Percentiles rank a stretch among this genome's conserved stretches.
Evolutionary conservation across 345 rosid genomes (phyloP).

Genomic region (Durio zibethinus): DNA sequence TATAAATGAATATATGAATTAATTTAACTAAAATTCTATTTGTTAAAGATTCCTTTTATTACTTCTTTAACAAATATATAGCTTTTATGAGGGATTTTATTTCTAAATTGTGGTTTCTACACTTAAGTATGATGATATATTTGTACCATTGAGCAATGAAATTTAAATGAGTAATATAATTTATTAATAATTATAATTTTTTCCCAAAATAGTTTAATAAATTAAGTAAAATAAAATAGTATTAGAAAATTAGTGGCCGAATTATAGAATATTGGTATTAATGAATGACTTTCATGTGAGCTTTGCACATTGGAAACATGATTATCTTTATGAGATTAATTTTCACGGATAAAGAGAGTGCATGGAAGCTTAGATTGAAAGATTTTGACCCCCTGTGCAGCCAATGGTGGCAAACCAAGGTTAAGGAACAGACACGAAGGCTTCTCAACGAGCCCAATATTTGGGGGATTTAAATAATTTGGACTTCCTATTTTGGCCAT

Average conservation of each 20-base stretch:
- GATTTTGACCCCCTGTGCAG: conserved; percentile 37
- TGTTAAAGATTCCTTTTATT: neutral
- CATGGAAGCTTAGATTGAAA: conserved; percentile 37
- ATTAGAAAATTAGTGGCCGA: neutral
- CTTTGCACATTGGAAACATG: conserved; percentile 26
- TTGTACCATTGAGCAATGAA: neutral
- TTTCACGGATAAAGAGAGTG: conserved; percentile 41
- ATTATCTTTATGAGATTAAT: conserved; percentile 8
- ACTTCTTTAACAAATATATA: neutral
- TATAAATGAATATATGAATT: too few relatives aligned
- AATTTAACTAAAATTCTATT: too few relatives aligned
- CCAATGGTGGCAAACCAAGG: conserved; percentile 14
- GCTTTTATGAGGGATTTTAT: neutral
- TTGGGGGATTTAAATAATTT: conserved; percentile 33
- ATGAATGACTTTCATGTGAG: conserved; percentile 18
- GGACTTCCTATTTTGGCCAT: conserved; percentile 13
- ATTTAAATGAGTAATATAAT: too few relatives aligned
- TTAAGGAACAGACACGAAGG: conserved; percentile 12
- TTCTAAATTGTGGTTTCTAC: neutral
- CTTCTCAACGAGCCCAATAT: conserved; percentile 12
- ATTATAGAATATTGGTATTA: neutral
- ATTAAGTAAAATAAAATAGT: neutral
- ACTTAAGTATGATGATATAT: neutral
- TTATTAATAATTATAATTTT: too few relatives aligned
- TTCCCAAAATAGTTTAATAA: too few relatives aligned